Conservation (phyloP, 176 grass and related monocot species). For the Aegilops umbellulata region DNA sequence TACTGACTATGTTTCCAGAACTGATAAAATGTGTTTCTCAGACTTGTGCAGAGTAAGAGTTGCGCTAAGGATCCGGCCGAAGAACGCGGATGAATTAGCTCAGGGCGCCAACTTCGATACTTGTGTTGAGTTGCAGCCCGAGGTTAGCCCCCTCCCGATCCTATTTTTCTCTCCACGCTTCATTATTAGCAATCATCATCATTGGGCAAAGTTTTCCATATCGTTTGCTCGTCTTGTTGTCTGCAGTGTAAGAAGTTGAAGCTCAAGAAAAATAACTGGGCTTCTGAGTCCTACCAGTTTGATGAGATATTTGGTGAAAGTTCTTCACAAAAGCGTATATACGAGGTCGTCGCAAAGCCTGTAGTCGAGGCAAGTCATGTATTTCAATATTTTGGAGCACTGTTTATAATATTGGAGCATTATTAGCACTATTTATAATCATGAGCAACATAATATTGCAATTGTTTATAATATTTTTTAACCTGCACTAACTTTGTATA, state of each 20-base stretch:
- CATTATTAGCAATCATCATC: neutral
- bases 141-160: constrained; percentile 43
- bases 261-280: constrained; percentile 94
- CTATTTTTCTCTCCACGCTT: neutral
- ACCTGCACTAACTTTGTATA: neutral
- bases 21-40: constrained; percentile 5
- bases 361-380: constrained; percentile 80
- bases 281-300: constrained; percentile 80
- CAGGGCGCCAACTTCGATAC: constrained; percentile 53
- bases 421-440: too few relatives aligned
- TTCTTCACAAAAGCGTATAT: constrained; percentile 85
- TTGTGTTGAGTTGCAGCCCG: constrained; percentile 84
- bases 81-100: constrained; percentile 58
- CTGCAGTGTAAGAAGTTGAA: constrained; percentile 78
- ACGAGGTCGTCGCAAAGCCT: constrained; percentile 83
- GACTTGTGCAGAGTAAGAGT: constrained; percentile 87
- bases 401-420: too few relatives aligned
- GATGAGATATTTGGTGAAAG: constrained; percentile 82
- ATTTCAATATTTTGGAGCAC: neutral
- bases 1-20: neutral
- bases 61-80: constrained; percentile 82
- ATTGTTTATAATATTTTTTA: neutral
- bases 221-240: neutral
- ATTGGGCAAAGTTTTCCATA: neutral
- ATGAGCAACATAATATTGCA: neutral